Percentiles rank a stretch among this genome's conserved stretches.
Conservation (phyloP, 148 eudicot genomes). For the Cornus suecica region DNA sequence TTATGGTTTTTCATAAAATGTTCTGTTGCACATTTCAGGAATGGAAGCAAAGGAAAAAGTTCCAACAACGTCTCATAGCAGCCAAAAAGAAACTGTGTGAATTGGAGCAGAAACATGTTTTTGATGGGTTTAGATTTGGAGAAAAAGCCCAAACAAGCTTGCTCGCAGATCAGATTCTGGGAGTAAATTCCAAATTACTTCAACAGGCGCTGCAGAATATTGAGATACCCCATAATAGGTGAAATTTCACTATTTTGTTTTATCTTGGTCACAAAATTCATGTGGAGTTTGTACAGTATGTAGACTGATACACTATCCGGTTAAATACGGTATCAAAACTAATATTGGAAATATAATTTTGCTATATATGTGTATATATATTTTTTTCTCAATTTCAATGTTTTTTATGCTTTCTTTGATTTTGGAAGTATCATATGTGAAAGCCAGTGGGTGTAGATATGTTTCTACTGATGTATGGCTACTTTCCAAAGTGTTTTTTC, state of each 20-base stretch:
- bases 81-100: conserved; percentile 91
- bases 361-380: not conserved
- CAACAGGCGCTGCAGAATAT: conserved; percentile 56
- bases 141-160: conserved; percentile 53
- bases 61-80: conserved; percentile 69
- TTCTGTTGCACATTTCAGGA: conserved; percentile 42
- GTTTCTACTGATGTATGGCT: too few species aligned
- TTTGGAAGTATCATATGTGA: too few species aligned
- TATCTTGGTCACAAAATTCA: conserved; percentile 4
- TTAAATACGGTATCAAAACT: not conserved
- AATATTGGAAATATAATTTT: not conserved
- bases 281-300: not conserved
- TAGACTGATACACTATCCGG: not conserved
- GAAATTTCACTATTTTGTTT: conserved; percentile 16
- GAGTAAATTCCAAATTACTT: conserved; percentile 69
- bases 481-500: too few species aligned
- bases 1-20: not conserved
- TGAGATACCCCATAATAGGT: conserved; percentile 49
- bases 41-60: conserved; percentile 91
- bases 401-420: not conserved
- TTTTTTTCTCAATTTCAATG: not conserved
- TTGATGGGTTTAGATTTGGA: conserved; percentile 78
- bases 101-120: conserved; percentile 83
- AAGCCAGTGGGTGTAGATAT: too few species aligned
- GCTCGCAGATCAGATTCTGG: conserved; percentile 70